A percentile compares a stretch with the other conserved stretches of the same genome.
These are phyloP conservation scores for Cryptosporidium muris DNA, from an alignment of 169 alveolate genomes.

Conservation along the genomic window DNA sequence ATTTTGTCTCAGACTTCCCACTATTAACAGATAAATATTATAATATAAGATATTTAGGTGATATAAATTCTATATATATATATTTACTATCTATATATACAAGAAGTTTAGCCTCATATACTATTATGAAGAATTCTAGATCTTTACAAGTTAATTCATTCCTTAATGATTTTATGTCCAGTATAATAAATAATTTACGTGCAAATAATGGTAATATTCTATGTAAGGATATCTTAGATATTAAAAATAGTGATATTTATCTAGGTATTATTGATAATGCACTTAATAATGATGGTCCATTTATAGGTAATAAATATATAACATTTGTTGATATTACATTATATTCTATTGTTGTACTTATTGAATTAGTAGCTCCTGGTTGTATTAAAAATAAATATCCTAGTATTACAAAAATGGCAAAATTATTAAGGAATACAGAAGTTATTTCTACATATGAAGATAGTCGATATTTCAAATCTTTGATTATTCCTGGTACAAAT, in stretches of 20 bases:
- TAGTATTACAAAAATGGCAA: neutral
- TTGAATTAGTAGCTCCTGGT: conserved; percentile 41
- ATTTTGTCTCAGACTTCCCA: conserved; percentile 29
- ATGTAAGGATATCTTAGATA: conserved; percentile 1
- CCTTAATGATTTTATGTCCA: conserved; percentile 6
- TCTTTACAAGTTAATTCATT: conserved; percentile 21
- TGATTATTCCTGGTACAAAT: conserved; percentile 47
- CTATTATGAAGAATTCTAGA: neutral
- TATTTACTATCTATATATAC: conserved; percentile 19
- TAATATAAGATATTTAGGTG: neutral
- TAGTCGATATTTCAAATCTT: conserved; percentile 36
- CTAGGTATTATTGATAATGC: conserved; percentile 4
- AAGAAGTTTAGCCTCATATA: neutral
- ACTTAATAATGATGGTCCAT: neutral
- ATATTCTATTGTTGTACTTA: conserved; percentile 17
- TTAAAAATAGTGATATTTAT: neutral
- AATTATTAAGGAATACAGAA: conserved; percentile 1
- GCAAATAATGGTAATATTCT: neutral
- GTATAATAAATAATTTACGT: neutral
- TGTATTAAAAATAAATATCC: conserved; percentile 7
- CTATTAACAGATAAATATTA: conserved; percentile 10
- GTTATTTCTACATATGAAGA: conserved; percentile 11
- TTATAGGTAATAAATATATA: conserved; percentile 9
- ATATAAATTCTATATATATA: conserved; percentile 2
- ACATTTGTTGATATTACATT: conserved; percentile 5